Evolutionary conservation across 1,284 basidiomycete species (phyloP).

Genomic region (Nidula niveotomentosa): DNA sequence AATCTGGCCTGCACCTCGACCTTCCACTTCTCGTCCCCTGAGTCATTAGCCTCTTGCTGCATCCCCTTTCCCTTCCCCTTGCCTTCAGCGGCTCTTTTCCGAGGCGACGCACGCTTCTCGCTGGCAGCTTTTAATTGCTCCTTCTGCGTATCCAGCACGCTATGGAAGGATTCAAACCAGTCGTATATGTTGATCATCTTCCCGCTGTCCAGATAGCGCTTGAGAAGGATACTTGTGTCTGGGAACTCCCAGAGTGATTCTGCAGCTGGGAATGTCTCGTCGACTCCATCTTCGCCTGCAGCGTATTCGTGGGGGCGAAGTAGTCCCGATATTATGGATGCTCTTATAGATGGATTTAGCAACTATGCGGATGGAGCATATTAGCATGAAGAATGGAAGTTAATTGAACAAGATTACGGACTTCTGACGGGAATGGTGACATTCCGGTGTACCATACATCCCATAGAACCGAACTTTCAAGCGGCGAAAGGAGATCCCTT

Average conservation of each 20-base stretch:
- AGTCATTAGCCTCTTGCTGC: conserved; percentile 14
- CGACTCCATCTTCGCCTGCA: not conserved
- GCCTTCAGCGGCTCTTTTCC: conserved; percentile 10
- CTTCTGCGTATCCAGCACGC: conserved; percentile 57
- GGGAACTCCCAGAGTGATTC: conserved; percentile 50
- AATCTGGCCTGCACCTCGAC: conserved; percentile 73
- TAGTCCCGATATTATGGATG: conserved; percentile 58
- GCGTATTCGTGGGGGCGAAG: conserved; percentile 56
- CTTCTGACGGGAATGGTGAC: conserved; percentile 64
- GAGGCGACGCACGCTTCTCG: conserved; percentile 7
- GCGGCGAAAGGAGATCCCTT: conserved; percentile 41
- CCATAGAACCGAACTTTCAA: conserved; percentile 56
- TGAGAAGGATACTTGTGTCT: conserved; percentile 74
- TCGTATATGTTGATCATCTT: conserved; percentile 81
- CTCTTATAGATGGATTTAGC: conserved; percentile 67
- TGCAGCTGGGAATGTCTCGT: not conserved
- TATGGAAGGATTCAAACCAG: conserved; percentile 74
- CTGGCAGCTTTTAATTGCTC: conserved; percentile 12
- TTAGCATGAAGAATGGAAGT: conserved; percentile 1
- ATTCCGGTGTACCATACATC: conserved; percentile 72
- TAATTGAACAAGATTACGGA: conserved; percentile 22
- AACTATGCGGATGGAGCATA: conserved; percentile 34
- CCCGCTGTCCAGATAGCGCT: conserved; percentile 72
- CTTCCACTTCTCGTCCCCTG: conserved; percentile 45
- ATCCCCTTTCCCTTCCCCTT: conserved; percentile 17